Conservation (phyloP, 331 rosid genomes). For the Quercus phellos region DNA sequence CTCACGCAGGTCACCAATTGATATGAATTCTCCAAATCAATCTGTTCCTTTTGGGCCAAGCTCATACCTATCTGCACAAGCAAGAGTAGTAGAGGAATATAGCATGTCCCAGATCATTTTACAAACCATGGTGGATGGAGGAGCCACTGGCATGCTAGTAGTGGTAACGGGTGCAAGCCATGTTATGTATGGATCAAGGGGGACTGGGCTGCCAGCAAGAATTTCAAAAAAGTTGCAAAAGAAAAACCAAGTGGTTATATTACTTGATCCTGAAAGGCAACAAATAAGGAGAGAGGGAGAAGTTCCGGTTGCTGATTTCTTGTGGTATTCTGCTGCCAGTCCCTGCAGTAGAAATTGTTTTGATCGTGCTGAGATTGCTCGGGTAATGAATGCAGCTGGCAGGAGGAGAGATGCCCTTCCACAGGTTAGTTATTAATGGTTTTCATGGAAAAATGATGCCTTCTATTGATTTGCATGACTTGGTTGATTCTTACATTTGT, state of each 20-base stretch:
- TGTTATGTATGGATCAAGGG: slow-evolving; percentile 78
- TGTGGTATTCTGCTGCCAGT: slow-evolving; percentile 98
- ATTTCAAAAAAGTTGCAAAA: slow-evolving; percentile 72
- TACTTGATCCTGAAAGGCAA: slow-evolving; percentile 95
- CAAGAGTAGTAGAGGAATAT: slow-evolving; percentile 87
- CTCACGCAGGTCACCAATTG: slow-evolving; percentile 53
- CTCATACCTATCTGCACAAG: slow-evolving; percentile 93
- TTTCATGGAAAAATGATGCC: background rate
- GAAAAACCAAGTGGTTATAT: slow-evolving; percentile 84
- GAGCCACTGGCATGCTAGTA: slow-evolving; percentile 58
- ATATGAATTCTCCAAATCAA: slow-evolving; percentile 42
- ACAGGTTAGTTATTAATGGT: slow-evolving; percentile 52
- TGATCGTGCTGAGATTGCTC: slow-evolving; percentile 96
- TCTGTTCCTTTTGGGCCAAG: slow-evolving; percentile 81
- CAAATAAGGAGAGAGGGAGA: slow-evolving; percentile 86
- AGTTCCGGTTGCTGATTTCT: slow-evolving; percentile 89
- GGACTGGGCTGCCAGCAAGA: slow-evolving; percentile 93
- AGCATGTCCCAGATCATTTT: slow-evolving; percentile 69
- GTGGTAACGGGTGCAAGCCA: slow-evolving; percentile 94
- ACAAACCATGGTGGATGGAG: slow-evolving; percentile 64
- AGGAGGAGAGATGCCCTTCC: slow-evolving; percentile 91
- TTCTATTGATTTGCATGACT: slow-evolving; percentile 13
- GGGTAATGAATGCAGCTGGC: slow-evolving; percentile 99
- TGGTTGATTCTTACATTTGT: background rate
- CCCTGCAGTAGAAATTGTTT: slow-evolving; percentile 90